Base-by-base conservation (phyloP, 2,329 filamentous ascomycete genomes). In the Verticillium longisporum region DNA sequence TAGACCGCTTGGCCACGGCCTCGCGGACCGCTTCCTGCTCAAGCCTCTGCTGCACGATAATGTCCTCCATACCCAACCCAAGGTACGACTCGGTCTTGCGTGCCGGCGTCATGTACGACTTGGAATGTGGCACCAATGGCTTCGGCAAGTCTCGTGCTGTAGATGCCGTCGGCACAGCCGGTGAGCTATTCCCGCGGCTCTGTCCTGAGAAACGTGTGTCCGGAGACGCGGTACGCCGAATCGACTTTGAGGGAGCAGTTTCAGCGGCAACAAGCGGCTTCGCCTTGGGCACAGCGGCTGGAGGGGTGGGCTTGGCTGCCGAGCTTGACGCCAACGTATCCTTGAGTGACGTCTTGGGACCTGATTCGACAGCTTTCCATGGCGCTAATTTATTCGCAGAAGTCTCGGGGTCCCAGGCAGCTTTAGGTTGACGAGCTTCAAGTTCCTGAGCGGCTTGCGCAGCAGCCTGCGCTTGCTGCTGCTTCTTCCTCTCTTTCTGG, bases 401-500 rank as follows among this genome's bases (percentile, higher is more conserved):
- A 10, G 69, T 57, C 2, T 70, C 69, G 32, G 75, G 76, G 60
- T 80, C 78, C 78, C 82, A 82, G 1, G 81, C 76, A 21, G 74
- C 73, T 61, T 74, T 75, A 5, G 72, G 70, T 26, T 73, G 68
- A 11, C 68, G 64, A 31, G 65, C 63, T 56, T 72, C 65, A 6
- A 72, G 63, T 58, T 77, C 73, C 66, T 76, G 74, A 7, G 77
- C 73, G 36, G 73, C 75, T 62, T 81, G 75, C 38, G 77, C 71
- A 31, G 72, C 76, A 31, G 81, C 76, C 68, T 90, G 85, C 63
- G 86, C 82, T 68, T 92, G 88, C 68, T 92, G 85, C 65, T 92
- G 85, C 70, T 85, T 90, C 76, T 97, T 98, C 31, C 92, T 87
- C 72, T 97, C 93, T 70, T 95, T 96, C 68, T 98, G 95, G 0